phyloP scores from a whole-genome alignment of 306 rosid species.

The Prunus mira region DNA sequence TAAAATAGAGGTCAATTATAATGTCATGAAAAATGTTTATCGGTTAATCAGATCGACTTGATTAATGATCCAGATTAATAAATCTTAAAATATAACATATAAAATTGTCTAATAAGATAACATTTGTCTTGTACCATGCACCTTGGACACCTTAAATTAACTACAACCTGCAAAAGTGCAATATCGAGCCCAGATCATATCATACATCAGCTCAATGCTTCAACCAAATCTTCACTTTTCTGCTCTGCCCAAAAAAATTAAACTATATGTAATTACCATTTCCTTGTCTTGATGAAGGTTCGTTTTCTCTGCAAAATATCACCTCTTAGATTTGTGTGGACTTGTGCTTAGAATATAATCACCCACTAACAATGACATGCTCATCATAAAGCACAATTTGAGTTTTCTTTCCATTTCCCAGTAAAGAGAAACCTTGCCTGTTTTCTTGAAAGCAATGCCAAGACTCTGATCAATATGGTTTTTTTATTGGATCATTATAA shows the following conservation, averaged over 20 bases:
- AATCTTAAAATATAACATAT: neutral
- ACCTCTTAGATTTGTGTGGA: neutral
- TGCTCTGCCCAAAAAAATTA: neutral
- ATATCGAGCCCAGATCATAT: neutral
- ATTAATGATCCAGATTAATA: neutral
- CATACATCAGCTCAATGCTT: neutral
- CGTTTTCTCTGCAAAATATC: neutral
- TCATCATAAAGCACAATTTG: neutral
- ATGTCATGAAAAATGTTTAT: too few relatives aligned
- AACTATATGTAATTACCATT: too few relatives aligned
- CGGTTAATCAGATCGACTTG: neutral
- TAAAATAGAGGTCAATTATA: accelerated
- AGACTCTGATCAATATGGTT: too few relatives aligned
- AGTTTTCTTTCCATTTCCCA: neutral
- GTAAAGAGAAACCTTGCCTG: neutral
- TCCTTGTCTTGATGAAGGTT: neutral
- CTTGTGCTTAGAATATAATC: neutral
- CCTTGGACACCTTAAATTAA: neutral
- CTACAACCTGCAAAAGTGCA: neutral
- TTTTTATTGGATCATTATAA: too few relatives aligned
- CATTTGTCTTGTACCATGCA: neutral
- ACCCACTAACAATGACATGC: neutral
- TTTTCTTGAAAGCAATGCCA: neutral
- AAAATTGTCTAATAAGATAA: neutral
- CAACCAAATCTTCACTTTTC: neutral